Evolutionary conservation across 495 filamentous ascomycete genomes (phyloP), one percentile per base, ranked within the genome.

Genomic region (Neurospora sp.): DNA sequence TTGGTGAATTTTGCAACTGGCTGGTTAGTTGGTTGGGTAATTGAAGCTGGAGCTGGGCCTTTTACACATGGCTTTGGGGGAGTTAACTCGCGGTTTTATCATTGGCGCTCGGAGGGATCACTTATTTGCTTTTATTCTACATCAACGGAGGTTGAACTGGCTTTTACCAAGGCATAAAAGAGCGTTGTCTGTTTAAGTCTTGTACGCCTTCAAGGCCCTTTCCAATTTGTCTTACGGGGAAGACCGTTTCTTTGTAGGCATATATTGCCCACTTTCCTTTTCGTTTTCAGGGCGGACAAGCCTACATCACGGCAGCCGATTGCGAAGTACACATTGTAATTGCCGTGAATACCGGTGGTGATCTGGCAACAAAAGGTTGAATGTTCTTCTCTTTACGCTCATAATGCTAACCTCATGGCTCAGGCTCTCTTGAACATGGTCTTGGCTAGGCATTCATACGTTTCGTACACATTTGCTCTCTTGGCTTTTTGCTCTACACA

Each of bases 1-100:
- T 40, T 81, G 79, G 79, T 79, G 71, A 59, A 59, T 41, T 18
- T 14, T 23, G 37, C n/a, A 39, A 39, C 10, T 42, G 38, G 35
- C 46, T 35, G 70, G 40, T 38, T 16, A 20, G 41, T 62, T 74
- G 42, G 71, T 40, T 69, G n/a, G 23, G 16, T 62, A 20, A 20
- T 4, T 20, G 42, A 46, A 46, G n/a, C 42, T 4, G 42, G 42
- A 46, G 18, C 42, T 20, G 42, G 42, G 42, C 6, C 39, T 69
- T 41, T 27, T 14, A 27, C 46, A 14, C 1, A 38, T 38, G 37
- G 37, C 37, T 38, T 38, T 38, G 7, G 37, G 37, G 37, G 37
- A 38, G 37, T 38, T 38, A 7, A 42, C 16, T 42, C 18, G 54
- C 14, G 35, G 35, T 35, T 62, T 14, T 11, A 27, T 54, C 20